Evolutionary conservation across 2,329 filamentous ascomycete species (phyloP), one percentile per base, ranked within the genome.

Genomic region (Fusarium illudens): DNA sequence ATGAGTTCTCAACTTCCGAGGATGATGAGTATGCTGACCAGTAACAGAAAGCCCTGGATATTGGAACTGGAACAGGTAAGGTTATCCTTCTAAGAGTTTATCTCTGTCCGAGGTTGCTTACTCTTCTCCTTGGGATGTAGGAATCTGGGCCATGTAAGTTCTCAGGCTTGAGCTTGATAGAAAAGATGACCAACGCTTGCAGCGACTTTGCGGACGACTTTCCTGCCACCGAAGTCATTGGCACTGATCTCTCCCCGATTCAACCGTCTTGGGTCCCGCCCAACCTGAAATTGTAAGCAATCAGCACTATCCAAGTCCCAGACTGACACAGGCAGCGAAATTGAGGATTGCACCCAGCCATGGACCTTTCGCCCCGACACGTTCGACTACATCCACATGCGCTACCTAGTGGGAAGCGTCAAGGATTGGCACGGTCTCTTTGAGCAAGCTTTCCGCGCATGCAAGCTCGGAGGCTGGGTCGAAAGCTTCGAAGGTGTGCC

Each of bases 321-420:
- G 13, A 22, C 17, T 55, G 15, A 32, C 29, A 5, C 2, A 1
- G 9, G 25, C 4, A 55, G 52, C 33, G 61, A 64, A 37, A 64
- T 64, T 12, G 61, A 79, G 78, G 37, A 77, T 77, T 57, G 73
- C 63, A 58, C 72, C 70, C 52, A 71, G 65, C 15, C 65, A 19
- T 76, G 75, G 75, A 75, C 72, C 3, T 75, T 71, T 42, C 50
- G 34, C 29, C 55, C 50, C 4, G 58, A 67, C 56, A 75, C 80
- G 30, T 87, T 88, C 70, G 87, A 90, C 75, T 87, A 84, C 68
- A 84, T 90, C 60, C 89, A 90, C 73, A 84, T 85, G 6, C 83
- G 85, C 46, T 80, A 85, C 67, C 78, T 90, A 65, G 78, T 83
- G 3, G 88, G 87, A 39, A 83, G 83, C 60, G 83, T 89, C 61